Evolutionary conservation across 2,329 filamentous ascomycete species (phyloP), one percentile per base, ranked within the genome.

Genomic region (Fusarium incarnatum): DNA sequence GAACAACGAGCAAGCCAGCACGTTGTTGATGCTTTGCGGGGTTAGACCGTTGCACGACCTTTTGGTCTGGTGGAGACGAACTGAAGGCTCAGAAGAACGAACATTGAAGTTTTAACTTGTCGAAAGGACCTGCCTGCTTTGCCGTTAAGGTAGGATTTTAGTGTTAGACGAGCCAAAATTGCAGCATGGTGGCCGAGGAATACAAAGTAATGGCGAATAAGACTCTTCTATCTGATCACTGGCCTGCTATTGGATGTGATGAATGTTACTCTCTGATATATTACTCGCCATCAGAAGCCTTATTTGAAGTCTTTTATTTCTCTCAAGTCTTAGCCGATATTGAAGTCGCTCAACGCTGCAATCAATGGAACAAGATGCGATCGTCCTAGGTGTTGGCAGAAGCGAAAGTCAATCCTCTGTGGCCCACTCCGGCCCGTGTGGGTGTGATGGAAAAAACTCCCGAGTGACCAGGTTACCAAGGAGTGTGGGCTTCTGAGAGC

Each of bases 401-500:
- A 49, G 23, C 55, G 49, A 34, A 37, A 57, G 54, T 66, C 55
- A 60, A 60, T 60, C 42, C 55, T 67, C 50, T 47, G 18, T 56
- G 66, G 54, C 56, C 66, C 66, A 69, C 64, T 52, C 58, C 52
- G 52, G 64, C 47, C 55, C 52, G 47, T 57, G 64, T 71, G 64
- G 67, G 68, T 70, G 67, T 71, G 55, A 22, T 64, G 44, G 37
- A 60, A 20, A 50, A 70, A 70, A 60, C 55, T 50, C 66, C 68
- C 67, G 68, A 70, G 52, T 65, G 67, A 70, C 63, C 55, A 71
- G 67, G 58, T 65, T 60, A 58, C 49, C 34, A 69, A 56, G 47
- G 32, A 60, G 52, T 52, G 47, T 58, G 50, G 30, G 37, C 34
- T 49, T 57, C 23, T 40, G 16, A 16, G 30, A 50, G 37, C 30